A percentile compares a stretch with the other conserved stretches of the same genome.
Conservation (phyloP, 2,329 filamentous ascomycete genomes). For the Ramularia endophylla region DNA sequence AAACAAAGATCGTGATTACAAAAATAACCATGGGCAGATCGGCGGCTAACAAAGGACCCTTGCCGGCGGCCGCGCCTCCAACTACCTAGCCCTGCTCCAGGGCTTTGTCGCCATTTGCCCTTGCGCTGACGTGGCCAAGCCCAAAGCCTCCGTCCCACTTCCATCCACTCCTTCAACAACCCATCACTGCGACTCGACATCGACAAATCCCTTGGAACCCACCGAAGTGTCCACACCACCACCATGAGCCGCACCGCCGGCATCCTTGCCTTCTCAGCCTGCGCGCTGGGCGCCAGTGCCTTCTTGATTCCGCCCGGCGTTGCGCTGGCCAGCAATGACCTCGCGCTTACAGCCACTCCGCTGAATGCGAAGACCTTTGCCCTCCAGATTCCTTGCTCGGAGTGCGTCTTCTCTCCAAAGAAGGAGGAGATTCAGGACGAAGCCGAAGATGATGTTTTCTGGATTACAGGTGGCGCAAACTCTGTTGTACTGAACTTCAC, state of each 20-base stretch:
- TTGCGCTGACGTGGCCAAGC: no score
- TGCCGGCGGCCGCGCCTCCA: no score
- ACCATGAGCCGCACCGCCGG: constrained; percentile 31
- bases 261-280: constrained; percentile 21
- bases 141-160: no score
- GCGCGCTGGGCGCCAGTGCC: constrained; percentile 32
- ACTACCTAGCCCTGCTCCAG: no score
- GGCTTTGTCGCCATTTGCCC: no score
- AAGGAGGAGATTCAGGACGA: constrained; percentile 17
- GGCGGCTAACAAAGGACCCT: no score
- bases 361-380: constrained; percentile 39
- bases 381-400: constrained; percentile 49
- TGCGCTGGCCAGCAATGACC: constrained; percentile 37
- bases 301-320: constrained; percentile 49
- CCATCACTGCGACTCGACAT: no score
- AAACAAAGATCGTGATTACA: no score
- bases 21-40: no score
- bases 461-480: constrained; percentile 28
- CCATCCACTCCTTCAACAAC: no score
- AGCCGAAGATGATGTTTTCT: constrained; percentile 24
- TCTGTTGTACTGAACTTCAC: constrained; percentile 46
- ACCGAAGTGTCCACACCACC: no score
- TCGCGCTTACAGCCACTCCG: not conserved
- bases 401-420: constrained; percentile 44
- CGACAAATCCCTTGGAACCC: no score